phyloP scores from a whole-genome alignment of 305 asterid genomes.

The Fraxinus paxiana region DNA sequence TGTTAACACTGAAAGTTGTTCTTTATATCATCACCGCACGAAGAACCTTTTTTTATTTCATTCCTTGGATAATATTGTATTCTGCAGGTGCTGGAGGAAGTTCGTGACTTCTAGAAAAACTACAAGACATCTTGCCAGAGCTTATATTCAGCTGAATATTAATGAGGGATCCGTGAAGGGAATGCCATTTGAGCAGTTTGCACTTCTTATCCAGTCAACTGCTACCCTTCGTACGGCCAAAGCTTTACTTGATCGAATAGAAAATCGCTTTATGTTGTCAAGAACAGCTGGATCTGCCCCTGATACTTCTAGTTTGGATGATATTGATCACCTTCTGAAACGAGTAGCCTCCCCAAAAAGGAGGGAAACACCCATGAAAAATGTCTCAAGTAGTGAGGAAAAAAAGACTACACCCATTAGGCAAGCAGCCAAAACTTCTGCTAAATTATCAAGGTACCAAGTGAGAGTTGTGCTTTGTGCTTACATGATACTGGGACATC shows the following conservation, averaged over 20 bases:
- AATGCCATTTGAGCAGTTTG: slow-evolving; percentile 90
- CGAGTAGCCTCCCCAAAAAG: slow-evolving; percentile 64
- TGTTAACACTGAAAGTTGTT: neutral
- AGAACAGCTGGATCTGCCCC: slow-evolving; percentile 29
- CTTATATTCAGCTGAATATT: slow-evolving; percentile 57
- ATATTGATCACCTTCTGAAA: slow-evolving; percentile 90
- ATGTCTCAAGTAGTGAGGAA: slow-evolving; percentile 30
- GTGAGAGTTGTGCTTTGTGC: slow-evolving; percentile 87
- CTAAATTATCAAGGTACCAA: slow-evolving; percentile 69
- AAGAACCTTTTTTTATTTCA: slow-evolving; percentile 9
- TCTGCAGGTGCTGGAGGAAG: slow-evolving; percentile 68
- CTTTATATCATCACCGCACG: neutral
- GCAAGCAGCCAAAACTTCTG: slow-evolving; percentile 36
- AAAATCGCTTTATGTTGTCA: slow-evolving; percentile 52
- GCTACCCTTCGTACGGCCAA: slow-evolving; percentile 57
- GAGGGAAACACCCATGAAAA: slow-evolving; percentile 52
- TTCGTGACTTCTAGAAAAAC: slow-evolving; percentile 47
- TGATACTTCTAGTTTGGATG: slow-evolving; percentile 45
- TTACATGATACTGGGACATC: slow-evolving; percentile 85
- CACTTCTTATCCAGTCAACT: slow-evolving; percentile 61
- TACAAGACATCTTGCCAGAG: slow-evolving; percentile 54
- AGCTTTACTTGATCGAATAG: slow-evolving; percentile 77
- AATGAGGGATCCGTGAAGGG: slow-evolving; percentile 58
- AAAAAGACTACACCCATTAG: slow-evolving; percentile 29
- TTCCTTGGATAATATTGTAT: slow-evolving; percentile 15